These are phyloP conservation scores for Spatholobus suberectus DNA, from an alignment of 306 rosid genomes.

Conservation along the genomic window DNA sequence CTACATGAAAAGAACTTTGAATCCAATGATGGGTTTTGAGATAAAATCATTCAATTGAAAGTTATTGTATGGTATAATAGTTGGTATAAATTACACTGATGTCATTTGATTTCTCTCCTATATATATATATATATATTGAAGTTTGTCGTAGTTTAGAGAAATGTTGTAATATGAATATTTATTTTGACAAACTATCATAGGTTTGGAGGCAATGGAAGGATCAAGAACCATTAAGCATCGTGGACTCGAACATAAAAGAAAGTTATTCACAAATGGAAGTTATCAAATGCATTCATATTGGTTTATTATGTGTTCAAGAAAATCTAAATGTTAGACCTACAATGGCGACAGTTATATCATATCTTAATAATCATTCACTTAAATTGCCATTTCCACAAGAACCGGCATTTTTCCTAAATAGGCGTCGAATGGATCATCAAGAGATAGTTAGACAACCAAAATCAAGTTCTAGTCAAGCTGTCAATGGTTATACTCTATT, in stretches of 20 bases:
- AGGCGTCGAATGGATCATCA: not conserved
- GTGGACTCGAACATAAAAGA: constrained; percentile 47
- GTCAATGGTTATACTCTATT: not conserved
- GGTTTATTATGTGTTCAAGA: constrained; percentile 57
- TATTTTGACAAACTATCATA: not conserved
- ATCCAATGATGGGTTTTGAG: too few relatives aligned
- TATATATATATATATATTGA: too few relatives aligned
- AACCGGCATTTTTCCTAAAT: constrained; percentile 32
- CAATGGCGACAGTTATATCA: constrained; percentile 41
- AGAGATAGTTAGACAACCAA: not conserved
- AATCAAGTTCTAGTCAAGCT: not conserved
- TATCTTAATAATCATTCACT: constrained; percentile 23
- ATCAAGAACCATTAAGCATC: constrained; percentile 35
- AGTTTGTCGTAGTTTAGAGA: too few relatives aligned
- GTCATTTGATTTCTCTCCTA: too few relatives aligned
- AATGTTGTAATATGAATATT: too few relatives aligned
- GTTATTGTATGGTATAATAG: too few relatives aligned
- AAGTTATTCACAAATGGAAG: not conserved
- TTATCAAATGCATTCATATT: constrained; percentile 43
- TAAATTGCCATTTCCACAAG: constrained; percentile 45
- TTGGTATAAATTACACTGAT: too few relatives aligned
- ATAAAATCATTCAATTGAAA: too few relatives aligned
- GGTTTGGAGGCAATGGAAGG: constrained; percentile 55
- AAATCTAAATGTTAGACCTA: constrained; percentile 49
- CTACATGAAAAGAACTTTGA: too few relatives aligned